These are phyloP conservation scores for Darksidea phi DNA, from an alignment of 495 filamentous ascomycete genomes.

Conservation along the genomic window DNA sequence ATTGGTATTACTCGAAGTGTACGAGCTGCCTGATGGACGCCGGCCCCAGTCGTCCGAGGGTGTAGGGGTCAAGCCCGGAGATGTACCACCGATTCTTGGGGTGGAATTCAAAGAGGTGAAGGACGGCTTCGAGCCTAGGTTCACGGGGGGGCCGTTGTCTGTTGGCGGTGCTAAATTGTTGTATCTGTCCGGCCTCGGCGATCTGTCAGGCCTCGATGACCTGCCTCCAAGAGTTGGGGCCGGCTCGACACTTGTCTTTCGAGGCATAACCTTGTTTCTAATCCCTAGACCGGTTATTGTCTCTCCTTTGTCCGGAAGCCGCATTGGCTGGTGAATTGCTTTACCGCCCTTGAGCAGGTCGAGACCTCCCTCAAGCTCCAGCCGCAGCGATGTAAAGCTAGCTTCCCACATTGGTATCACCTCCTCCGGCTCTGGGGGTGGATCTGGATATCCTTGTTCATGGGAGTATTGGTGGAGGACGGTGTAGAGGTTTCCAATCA, in stretches of 20 bases:
- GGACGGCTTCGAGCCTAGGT: constrained; percentile 27
- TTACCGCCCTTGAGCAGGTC: constrained; percentile 70
- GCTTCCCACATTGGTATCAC: constrained; percentile 69
- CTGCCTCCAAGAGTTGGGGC: constrained; percentile 5
- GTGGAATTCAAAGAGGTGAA: constrained; percentile 21
- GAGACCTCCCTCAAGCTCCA: constrained; percentile 69
- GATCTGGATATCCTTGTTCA: constrained; percentile 67
- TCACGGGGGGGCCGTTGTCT: constrained; percentile 29
- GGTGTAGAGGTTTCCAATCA: constrained; percentile 85
- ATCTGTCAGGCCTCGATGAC: constrained; percentile 18
- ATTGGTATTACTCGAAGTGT: constrained; percentile 18
- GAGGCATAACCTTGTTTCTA: constrained; percentile 40
- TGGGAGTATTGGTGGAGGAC: constrained; percentile 74
- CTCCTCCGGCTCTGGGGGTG: constrained; percentile 69
- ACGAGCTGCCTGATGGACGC: constrained; percentile 23
- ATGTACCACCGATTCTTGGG: constrained; percentile 31
- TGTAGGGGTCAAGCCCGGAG: constrained; percentile 16
- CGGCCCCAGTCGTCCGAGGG: constrained; percentile 8
- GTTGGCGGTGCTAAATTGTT: constrained; percentile 4
- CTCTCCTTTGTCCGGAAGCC: constrained; percentile 42
- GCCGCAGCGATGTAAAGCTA: constrained; percentile 62
- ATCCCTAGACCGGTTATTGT: constrained; percentile 41
- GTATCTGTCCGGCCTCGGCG: background rate
- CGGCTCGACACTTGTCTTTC: constrained; percentile 3
- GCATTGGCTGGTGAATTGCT: constrained; percentile 64